Conservation (phyloP, 176 grass and related monocot genomes). For the Ensete glaucum region DNA sequence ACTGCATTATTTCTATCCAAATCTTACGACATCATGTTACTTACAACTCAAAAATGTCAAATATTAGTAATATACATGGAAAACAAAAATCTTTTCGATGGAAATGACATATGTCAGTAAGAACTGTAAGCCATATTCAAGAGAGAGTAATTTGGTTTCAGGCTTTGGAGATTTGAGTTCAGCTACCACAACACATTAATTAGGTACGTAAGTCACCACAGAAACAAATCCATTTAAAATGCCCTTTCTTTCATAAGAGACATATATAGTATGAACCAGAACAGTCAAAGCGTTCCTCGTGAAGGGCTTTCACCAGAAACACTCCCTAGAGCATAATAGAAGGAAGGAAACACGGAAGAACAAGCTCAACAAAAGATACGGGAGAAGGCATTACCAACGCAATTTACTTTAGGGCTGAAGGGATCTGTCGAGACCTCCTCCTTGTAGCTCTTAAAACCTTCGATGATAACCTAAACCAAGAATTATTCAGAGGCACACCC, state of each 20-base stretch:
- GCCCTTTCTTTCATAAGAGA: neutral
- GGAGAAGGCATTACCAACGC: constrained; percentile 59
- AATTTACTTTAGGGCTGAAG: constrained; percentile 96
- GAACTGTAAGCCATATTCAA: too few species aligned
- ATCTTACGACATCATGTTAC: too few species aligned
- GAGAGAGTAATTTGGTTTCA: too few species aligned
- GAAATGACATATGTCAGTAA: too few species aligned
- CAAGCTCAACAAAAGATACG: neutral
- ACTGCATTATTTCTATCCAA: too few species aligned
- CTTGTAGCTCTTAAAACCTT: constrained; percentile 97
- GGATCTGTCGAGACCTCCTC: constrained; percentile 87
- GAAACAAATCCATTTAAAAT: neutral
- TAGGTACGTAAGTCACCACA: too few species aligned
- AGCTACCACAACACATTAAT: too few species aligned
- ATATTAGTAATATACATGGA: too few species aligned
- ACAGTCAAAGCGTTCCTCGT: neutral
- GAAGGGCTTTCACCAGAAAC: neutral
- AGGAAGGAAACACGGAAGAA: neutral
- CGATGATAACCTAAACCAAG: constrained; percentile 64
- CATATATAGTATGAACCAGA: neutral
- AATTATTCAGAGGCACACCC: neutral
- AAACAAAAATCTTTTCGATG: too few species aligned
- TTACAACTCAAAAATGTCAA: too few species aligned
- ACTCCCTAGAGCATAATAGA: neutral
- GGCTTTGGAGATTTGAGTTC: too few species aligned